Conservation (phyloP, 169 alveolate species). For the Theileria orientalis region DNA sequence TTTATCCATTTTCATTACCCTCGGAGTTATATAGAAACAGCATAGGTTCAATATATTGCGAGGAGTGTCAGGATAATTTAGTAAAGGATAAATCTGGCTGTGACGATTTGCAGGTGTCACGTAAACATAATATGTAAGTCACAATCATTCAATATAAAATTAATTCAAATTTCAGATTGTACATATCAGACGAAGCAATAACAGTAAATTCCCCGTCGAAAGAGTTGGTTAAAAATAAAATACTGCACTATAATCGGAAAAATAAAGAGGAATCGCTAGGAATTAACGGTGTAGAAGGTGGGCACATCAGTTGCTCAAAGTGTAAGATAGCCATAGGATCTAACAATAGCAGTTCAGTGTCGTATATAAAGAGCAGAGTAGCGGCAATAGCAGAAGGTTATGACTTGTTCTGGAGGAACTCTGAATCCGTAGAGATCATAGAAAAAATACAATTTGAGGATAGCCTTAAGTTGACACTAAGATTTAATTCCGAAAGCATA, state of each 20-base stretch:
- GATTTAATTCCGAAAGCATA: neutral
- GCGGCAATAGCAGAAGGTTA: constrained; percentile 2
- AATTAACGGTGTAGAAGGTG: too few species aligned
- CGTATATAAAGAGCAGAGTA: constrained; percentile 16
- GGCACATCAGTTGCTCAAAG: neutral
- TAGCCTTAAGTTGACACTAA: neutral
- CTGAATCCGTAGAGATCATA: constrained; percentile 14
- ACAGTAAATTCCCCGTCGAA: too few species aligned
- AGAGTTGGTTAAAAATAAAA: too few species aligned
- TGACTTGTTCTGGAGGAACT: constrained; percentile 42
- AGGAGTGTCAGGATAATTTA: constrained; percentile 36
- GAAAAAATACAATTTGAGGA: constrained; percentile 40
- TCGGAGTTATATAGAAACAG: constrained; percentile 42
- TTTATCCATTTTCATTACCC: constrained; percentile 24
- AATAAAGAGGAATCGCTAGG: too few species aligned
- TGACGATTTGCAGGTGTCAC: too few species aligned
- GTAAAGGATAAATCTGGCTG: too few species aligned
- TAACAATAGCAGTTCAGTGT: neutral
- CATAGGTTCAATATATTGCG: constrained; percentile 42
- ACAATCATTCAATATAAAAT: too few species aligned
- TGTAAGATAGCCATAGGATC: constrained; percentile 12
- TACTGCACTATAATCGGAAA: too few species aligned
- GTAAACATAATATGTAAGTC: too few species aligned
- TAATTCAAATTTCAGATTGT: too few species aligned
- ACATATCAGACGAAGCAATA: neutral